Evolutionary conservation across 768 basidiomycete genomes (phyloP).

Genomic region (Lactarius hengduanensis): DNA sequence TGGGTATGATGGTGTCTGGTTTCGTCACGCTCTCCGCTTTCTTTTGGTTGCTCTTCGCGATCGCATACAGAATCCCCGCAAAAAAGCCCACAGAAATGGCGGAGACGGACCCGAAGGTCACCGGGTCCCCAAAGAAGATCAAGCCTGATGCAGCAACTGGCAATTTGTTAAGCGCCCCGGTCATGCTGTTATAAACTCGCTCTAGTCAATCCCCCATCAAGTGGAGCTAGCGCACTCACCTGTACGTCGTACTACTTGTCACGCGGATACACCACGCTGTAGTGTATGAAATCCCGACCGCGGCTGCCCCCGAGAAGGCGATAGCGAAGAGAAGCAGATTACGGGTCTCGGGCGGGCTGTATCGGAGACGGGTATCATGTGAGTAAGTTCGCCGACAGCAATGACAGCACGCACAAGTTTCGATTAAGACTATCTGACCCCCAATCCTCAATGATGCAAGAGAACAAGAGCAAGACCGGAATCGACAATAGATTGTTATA

Average conservation of each 20-base stretch:
- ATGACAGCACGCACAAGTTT: conserved; percentile 74
- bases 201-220: conserved; percentile 4
- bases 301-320: conserved; percentile 94
- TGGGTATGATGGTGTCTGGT: conserved; percentile 57
- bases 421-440: conserved; percentile 64
- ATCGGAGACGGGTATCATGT: not conserved
- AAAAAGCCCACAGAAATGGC: conserved; percentile 88
- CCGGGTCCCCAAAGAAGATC: conserved; percentile 92
- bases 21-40: conserved; percentile 61
- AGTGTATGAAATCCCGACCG: conserved; percentile 96
- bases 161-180: conserved; percentile 94
- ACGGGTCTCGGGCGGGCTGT: conserved; percentile 80
- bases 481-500: conserved; percentile 97
- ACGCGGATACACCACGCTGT: conserved; percentile 98
- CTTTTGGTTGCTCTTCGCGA: conserved; percentile 93
- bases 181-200: conserved; percentile 66
- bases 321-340: conserved; percentile 81
- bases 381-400: not conserved
- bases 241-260: conserved; percentile 98
- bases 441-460: conserved; percentile 89
- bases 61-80: conserved; percentile 87
- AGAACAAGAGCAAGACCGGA: conserved; percentile 81
- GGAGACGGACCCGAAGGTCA: conserved; percentile 84
- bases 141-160: conserved; percentile 99
- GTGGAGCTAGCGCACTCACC: conserved; percentile 45